Base-by-base conservation (phyloP, 345 rosid species). In the Xanthoceras sorbifolium region DNA sequence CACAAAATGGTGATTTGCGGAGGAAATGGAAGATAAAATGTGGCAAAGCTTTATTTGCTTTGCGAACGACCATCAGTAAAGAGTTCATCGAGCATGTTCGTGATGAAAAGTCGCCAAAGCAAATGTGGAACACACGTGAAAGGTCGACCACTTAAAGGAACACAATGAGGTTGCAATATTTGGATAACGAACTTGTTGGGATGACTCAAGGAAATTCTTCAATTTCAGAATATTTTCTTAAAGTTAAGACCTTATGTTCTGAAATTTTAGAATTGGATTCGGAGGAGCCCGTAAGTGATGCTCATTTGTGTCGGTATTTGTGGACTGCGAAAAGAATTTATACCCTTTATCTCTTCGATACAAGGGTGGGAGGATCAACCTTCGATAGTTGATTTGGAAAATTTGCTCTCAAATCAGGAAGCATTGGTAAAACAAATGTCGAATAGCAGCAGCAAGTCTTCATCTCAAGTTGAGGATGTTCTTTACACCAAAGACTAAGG, bases 51-150 rank as follows among this genome's bases (percentile, higher is more conserved):
- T 6, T 36, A 36, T 36, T 36, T 36, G 76, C 71, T 4, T 28
- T 52, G 65, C 5, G 60, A 20, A 64, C 40, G 0, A 64, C 77
- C 1, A 64, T 72, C 29, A 54, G 54, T 15, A 78, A 72, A 36
- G 76, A 78, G 23, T 20, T n/a, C 57, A 72, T 78, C 11, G 72
- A 78, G 11, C 81, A 78, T 48, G 76, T 78, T 78, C 57, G 52
- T 50, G 65, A 54, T 60, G 14, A 31, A 7, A 62, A 10, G 3
- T 78, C 73, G 0, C 77, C 61, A 26, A 63, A 52, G 42, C 20
- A 72, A 64, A 59, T 72, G 11, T 71, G 76, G 71, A 38, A 77
- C 26, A 78, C 64, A 11, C 63, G 64, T 55, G 67, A 54, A 26
- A 78, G 54, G 15, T n/a, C 72, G 25, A 52, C 32, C 6, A 32